Base-by-base conservation (phyloP, 768 basidiomycete species). In the Suillus sp. region DNA sequence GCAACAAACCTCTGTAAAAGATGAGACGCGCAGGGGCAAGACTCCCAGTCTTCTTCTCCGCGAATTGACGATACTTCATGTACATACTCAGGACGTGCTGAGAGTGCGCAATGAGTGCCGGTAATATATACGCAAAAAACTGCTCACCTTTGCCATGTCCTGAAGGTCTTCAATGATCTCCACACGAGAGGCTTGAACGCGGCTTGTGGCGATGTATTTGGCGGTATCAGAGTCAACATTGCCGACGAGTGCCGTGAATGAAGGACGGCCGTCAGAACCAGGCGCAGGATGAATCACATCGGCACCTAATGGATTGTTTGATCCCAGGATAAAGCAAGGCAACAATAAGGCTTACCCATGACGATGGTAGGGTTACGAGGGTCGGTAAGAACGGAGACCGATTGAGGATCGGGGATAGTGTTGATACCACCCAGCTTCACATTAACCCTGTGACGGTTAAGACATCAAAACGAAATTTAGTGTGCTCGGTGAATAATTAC, bases 401-500 rank as follows among this genome's bases (percentile, higher is more conserved):
- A 88, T 14, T 81, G 78, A 0, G 89, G 82, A 58, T 91, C 89
- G 0, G 91, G 92, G 35, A 94, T 80, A 1, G 86, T 84, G 71
- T 94, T 94, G 71, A 93, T 89, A 1, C 92, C 92, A 16, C 92
- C 92, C 0, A 93, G 79, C 72, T 94, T 93, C 22, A 92, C 92
- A 64, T 93, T 93, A 67, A 93, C 81, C 72, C 91, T 93, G 64
- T 27, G 25, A 30, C 25, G 62, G 64, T 38, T 56, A 35, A 47
- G 2, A 57, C 35, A 63, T 57, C 43, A 57, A 32, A 34, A 30
- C 10, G 43, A 61, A 16, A 30, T 18, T 25, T 16, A 13, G 3
- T 34, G 5, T 8, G 61, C 37, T 62, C 40, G n/a, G n/a, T 13
- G n/a, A 32, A 34, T 27, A 40, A 30, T 34, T 9, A 75, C 86